Evolutionary conservation across 2,329 filamentous ascomycete genomes (phyloP).

Genomic region (Pseudocercospora eumusae): DNA sequence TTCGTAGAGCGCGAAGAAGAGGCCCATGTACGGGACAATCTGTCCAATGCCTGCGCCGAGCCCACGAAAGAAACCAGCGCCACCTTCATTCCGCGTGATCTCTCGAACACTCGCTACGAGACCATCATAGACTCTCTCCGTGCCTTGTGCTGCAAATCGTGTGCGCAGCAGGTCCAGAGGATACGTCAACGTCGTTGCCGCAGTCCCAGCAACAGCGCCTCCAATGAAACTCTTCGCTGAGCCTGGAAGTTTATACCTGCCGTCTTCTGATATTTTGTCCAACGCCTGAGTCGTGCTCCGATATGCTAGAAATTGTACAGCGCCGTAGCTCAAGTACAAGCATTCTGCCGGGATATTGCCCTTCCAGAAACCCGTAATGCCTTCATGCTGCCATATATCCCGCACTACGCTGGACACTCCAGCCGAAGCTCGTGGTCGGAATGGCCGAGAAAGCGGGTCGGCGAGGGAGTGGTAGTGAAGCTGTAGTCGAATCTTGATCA

Average conservation of each 20-base stretch:
- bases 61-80: slow-evolving; percentile 82
- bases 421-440: slow-evolving; percentile 29
- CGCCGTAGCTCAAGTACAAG: slow-evolving; percentile 89
- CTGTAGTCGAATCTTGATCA: slow-evolving; percentile 96
- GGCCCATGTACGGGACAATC: slow-evolving; percentile 94
- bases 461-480: slow-evolving; percentile 84
- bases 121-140: slow-evolving; percentile 73
- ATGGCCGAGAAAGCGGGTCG: slow-evolving; percentile 64
- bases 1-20: slow-evolving; percentile 93
- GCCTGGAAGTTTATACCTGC: slow-evolving; percentile 60
- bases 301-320: slow-evolving; percentile 87
- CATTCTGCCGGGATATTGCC: slow-evolving; percentile 94
- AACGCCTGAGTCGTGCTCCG: slow-evolving; percentile 71
- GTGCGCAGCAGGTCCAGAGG: slow-evolving; percentile 91
- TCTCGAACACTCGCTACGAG: slow-evolving; percentile 68
- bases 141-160: slow-evolving; percentile 93
- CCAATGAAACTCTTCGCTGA: slow-evolving; percentile 78
- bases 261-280: slow-evolving; percentile 51
- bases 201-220: slow-evolving; percentile 78
- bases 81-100: slow-evolving; percentile 75
- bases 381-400: slow-evolving; percentile 77
- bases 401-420: slow-evolving; percentile 42
- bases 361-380: slow-evolving; percentile 87
- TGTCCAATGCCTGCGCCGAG: slow-evolving; percentile 78
- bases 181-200: slow-evolving; percentile 82